These are phyloP conservation scores for Cladosporium sp. DNA, from an alignment of 2,329 filamentous ascomycete genomes.

Conservation along the genomic window DNA sequence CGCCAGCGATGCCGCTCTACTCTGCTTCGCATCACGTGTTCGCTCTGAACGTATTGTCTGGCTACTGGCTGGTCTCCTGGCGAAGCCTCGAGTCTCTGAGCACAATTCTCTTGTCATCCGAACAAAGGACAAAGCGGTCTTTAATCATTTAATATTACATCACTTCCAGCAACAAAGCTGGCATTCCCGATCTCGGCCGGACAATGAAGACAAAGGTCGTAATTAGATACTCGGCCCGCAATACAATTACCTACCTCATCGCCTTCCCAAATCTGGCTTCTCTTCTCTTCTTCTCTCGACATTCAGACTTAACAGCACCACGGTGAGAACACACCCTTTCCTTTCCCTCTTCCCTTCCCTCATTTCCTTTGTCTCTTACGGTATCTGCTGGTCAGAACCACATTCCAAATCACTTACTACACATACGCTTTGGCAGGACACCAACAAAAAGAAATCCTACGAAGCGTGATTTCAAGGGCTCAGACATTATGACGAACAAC, in stretches of 20 bases:
- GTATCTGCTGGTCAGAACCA: slow-evolving; percentile 12
- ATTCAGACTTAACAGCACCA: slow-evolving; percentile 9
- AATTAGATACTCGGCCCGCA: background rate
- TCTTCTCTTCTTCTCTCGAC: background rate
- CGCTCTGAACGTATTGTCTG: background rate
- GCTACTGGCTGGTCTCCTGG: too few species aligned
- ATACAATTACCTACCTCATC: slow-evolving; percentile 3
- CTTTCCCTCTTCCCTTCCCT: background rate
- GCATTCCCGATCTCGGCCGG: background rate
- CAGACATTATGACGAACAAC: background rate
- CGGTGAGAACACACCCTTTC: background rate
- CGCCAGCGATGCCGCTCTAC: background rate
- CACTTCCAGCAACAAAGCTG: background rate
- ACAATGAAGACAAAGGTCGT: slow-evolving; percentile 7
- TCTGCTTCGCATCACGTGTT: background rate
- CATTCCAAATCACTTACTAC: background rate
- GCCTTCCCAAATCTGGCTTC: background rate
- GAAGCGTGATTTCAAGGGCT: too few species aligned
- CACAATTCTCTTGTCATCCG: slow-evolving; percentile 1
- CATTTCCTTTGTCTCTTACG: slow-evolving; percentile 8
- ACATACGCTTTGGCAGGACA: background rate
- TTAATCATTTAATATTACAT: background rate
- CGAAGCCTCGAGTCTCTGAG: background rate
- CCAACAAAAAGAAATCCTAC: background rate
- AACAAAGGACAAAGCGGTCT: slow-evolving; percentile 3